A percentile compares a stretch with the other conserved stretches of the same genome.
phyloP scores from a whole-genome alignment of 495 filamentous ascomycete genomes.

The Lichenothelia convexa region DNA sequence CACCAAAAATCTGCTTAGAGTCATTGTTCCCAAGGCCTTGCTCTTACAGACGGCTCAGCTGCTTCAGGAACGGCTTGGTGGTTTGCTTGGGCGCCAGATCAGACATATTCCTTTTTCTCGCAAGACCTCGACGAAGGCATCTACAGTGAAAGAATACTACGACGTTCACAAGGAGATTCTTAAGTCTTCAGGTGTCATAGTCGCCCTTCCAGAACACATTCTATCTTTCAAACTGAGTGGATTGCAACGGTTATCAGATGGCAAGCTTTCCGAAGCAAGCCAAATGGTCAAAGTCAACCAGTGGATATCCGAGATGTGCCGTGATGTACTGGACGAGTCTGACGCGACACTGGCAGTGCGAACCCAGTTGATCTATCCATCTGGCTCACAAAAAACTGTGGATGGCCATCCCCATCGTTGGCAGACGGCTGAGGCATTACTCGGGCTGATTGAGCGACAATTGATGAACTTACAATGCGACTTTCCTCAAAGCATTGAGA shows the following conservation, averaged over 20 bases:
- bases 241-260: constrained; percentile 27
- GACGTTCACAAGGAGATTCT: constrained; percentile 14
- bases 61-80: constrained; percentile 28
- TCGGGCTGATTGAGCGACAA: constrained; percentile 21
- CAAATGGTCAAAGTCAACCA: constrained; percentile 27
- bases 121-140: constrained; percentile 18
- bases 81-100: constrained; percentile 27
- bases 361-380: constrained; percentile 28
- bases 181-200: constrained; percentile 22
- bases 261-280: constrained; percentile 18
- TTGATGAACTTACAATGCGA: constrained; percentile 14
- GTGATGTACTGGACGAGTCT: constrained; percentile 40
- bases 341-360: constrained; percentile 32
- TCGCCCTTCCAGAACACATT: constrained; percentile 32
- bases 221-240: constrained; percentile 35
- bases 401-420: constrained; percentile 34
- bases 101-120: constrained; percentile 34
- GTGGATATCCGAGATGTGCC: constrained; percentile 26
- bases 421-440: constrained; percentile 24
- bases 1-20: constrained; percentile 22
- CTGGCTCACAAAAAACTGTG: constrained; percentile 27
- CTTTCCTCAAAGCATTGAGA: constrained; percentile 28
- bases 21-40: constrained; percentile 34
- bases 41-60: constrained; percentile 32
- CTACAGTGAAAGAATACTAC: constrained; percentile 18